Conservation (phyloP, 2,329 filamentous ascomycete genomes). For the Fusarium citri region DNA sequence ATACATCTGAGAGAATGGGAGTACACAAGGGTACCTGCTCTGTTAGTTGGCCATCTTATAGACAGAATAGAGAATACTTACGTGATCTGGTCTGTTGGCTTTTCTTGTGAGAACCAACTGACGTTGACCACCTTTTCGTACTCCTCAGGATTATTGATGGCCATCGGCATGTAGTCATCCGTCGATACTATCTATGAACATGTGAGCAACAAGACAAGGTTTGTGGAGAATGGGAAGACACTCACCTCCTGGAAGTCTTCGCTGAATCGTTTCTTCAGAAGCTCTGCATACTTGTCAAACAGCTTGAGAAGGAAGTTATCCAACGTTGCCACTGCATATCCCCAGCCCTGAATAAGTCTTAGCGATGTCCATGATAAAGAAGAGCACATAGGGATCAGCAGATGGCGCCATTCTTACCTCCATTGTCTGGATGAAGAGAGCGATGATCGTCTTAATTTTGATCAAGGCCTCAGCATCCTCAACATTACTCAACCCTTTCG, state of each 20-base stretch:
- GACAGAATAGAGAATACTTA: conserved; percentile 56
- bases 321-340: conserved; percentile 83
- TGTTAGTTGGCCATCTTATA: conserved; percentile 12
- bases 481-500: conserved; percentile 81
- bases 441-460: conserved; percentile 94
- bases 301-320: conserved; percentile 88
- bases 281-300: conserved; percentile 93
- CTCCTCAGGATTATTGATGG: conserved; percentile 88
- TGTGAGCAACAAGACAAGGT: conserved; percentile 8
- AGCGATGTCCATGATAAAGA: conserved; percentile 64
- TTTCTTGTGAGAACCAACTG: conserved; percentile 94
- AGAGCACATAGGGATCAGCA: conserved; percentile 65
- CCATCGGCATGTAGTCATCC: conserved; percentile 99
- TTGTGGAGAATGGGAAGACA: neutral
- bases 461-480: conserved; percentile 88
- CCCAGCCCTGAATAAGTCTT: conserved; percentile 88
- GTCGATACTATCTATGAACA: conserved; percentile 75
- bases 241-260: conserved; percentile 91
- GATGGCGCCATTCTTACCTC: conserved; percentile 83
- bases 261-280: conserved; percentile 91
- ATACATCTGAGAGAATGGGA: conserved; percentile 99
- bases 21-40: conserved; percentile 85
- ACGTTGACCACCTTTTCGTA: conserved; percentile 97
- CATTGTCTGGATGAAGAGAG: conserved; percentile 98
- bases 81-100: conserved; percentile 78